Evolutionary conservation across 2,329 filamentous ascomycete genomes (phyloP).

Genomic region (Aspergillus pseudotamarii): DNA sequence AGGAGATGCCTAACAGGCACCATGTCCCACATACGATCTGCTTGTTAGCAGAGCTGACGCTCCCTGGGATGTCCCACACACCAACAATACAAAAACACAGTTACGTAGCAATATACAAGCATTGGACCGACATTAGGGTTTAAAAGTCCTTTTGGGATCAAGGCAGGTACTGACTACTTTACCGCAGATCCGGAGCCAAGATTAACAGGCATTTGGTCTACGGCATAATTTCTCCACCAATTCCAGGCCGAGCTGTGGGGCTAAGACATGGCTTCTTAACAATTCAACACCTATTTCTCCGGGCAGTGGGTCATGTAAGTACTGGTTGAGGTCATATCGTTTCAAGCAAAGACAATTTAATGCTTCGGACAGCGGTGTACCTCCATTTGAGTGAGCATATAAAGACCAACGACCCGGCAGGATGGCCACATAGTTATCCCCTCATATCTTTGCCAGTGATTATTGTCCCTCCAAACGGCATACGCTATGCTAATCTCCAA

Average conservation of each 20-base stretch:
- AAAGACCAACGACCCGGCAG: not conserved
- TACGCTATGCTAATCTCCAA: conserved; percentile 5
- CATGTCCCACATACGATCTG: no score
- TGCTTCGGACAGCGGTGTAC: not conserved
- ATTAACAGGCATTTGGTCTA: not conserved
- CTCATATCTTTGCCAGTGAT: not conserved
- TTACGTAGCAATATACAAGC: no score
- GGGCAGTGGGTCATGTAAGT: not conserved
- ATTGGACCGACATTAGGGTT: no score
- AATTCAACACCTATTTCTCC: not conserved
- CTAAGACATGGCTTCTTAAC: not conserved
- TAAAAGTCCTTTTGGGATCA: no score
- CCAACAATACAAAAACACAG: no score
- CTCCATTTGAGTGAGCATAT: not conserved
- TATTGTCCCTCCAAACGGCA: conserved; percentile 12
- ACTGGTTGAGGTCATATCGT: not conserved
- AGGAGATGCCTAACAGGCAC: no score
- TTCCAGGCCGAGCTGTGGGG: not conserved
- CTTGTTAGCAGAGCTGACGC: no score
- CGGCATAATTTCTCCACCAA: conserved; percentile 6
- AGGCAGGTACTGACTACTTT: no score
- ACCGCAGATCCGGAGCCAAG: no score
- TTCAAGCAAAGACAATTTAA: not conserved
- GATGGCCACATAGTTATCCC: not conserved
- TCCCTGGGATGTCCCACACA: no score